Percentiles rank a stretch among this genome's conserved stretches.
phyloP scores from a whole-genome alignment of 1,284 basidiomycete species.

The Neotropicomus parvogracilis region DNA sequence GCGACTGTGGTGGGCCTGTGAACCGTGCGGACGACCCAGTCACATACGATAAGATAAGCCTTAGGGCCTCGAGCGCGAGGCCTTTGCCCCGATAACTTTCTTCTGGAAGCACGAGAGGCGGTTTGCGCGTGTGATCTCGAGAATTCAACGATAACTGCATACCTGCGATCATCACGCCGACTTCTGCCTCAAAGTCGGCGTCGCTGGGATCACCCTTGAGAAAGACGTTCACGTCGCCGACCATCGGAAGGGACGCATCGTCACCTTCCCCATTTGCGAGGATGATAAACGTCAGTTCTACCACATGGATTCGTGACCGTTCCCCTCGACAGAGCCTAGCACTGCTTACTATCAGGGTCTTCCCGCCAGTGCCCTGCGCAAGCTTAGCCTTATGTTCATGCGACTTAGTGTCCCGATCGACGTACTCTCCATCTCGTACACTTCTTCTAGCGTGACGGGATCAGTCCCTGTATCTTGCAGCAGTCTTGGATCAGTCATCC shows the following conservation, averaged over 20 bases:
- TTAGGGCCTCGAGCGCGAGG: conserved; percentile 61
- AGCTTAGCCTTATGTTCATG: not conserved
- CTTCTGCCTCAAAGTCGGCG: conserved; percentile 52
- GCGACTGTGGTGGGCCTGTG: conserved; percentile 5
- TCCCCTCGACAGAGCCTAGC: not conserved
- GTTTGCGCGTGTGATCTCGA: not conserved
- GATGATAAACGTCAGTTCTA: conserved; percentile 90
- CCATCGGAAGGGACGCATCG: conserved; percentile 62
- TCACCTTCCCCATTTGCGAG: conserved; percentile 47
- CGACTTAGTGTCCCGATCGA: conserved; percentile 10
- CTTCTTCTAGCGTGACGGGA: conserved; percentile 77
- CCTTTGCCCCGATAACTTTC: conserved; percentile 61
- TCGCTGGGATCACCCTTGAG: conserved; percentile 52
- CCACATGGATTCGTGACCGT: conserved; percentile 6
- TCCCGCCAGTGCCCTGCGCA: conserved; percentile 75
- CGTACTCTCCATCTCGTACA: conserved; percentile 90
- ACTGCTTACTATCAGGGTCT: conserved; percentile 76
- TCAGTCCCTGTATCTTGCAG: conserved; percentile 85
- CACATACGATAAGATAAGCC: conserved; percentile 62
- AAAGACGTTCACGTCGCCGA: conserved; percentile 93
- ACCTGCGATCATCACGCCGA: conserved; percentile 88
- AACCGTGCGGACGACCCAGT: conserved; percentile 34
- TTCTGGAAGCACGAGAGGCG: conserved; percentile 41
- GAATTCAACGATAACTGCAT: conserved; percentile 14
- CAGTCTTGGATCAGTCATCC: conserved; percentile 83